Percentiles rank a stretch among this genome's conserved stretches.
Conservation (phyloP, 768 basidiomycete genomes). For the Termitomyces sp. region DNA sequence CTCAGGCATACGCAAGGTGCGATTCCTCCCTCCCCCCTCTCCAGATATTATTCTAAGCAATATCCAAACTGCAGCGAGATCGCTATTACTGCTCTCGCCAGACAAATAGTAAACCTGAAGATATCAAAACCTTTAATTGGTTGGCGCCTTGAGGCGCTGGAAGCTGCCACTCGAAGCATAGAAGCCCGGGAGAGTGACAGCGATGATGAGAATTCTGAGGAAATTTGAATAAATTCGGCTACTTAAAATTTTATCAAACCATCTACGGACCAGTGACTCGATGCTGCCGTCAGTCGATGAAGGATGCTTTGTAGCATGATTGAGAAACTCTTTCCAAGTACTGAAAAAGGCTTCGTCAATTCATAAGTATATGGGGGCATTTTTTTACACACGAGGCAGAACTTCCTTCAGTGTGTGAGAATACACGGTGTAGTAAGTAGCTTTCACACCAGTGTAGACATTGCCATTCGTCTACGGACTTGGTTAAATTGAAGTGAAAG, state of each 20-base stretch:
- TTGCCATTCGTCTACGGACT: constrained; percentile 5
- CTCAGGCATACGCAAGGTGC: constrained; percentile 66
- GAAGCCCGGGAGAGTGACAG: constrained; percentile 52
- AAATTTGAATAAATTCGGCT: constrained; percentile 11
- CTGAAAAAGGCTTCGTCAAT: neutral
- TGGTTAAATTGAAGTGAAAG: neutral
- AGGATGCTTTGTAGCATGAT: neutral
- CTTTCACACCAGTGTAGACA: neutral
- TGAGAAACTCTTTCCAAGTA: neutral
- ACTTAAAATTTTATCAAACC: constrained; percentile 2
- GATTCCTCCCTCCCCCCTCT: constrained; percentile 17
- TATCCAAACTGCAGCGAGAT: constrained; percentile 48
- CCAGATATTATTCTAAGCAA: neutral
- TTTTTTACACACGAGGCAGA: neutral
- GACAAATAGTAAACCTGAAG: constrained; percentile 31
- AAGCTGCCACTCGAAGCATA: constrained; percentile 45
- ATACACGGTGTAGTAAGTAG: no score
- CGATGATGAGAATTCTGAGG: constrained; percentile 55
- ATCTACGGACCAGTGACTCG: neutral
- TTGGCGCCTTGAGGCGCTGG: constrained; percentile 70
- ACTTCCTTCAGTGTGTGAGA: no score
- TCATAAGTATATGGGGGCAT: neutral
- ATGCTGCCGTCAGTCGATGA: neutral
- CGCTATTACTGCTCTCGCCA: constrained; percentile 42
- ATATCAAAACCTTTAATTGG: constrained; percentile 57